Evolutionary conservation across 352 stramenopile species (phyloP), one percentile per base, ranked within the genome.

Genomic region (Globisporangium viniferum): DNA sequence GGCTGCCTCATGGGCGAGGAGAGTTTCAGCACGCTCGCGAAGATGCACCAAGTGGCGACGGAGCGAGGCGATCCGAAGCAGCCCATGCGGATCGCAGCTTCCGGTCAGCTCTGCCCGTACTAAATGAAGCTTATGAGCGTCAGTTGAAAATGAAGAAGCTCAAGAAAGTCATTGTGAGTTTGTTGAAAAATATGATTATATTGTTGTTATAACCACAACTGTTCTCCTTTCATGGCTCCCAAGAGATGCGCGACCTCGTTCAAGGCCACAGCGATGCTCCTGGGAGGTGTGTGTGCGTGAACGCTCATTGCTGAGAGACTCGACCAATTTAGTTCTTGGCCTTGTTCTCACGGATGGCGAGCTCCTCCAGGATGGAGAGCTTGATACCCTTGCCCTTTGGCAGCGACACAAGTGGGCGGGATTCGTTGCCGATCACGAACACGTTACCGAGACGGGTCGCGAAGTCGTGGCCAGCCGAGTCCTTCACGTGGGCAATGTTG

Each of bases 331-430:
- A 91, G 77, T 89, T 88, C 69, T 86, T 82, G 70, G 78, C 76
- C 71, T 81, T 79, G 78, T 92, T 93, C 74, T 93, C 86, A 62
- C 86, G 85, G 57, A 92, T 76, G 67, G 80, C 78, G 58, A 83
- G 83, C 89, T 99, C 92, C 82, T 99, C 95, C 63, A 99, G 78
- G 75, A 99, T 99, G 76, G 84, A 98, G 76, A 99, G 97, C 95
- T 99, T 99, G 84, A 99, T 90, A 79, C 98, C 98, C 89, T 99
- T 98, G 88, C 97, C 97, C 87, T 98, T 98, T 46, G 98, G 97
- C 63, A 99, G 90, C 59, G 95, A 97, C 59, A 99, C 91, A 73
- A 94, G 91, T 69, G 96, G 91, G 48, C 94, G 91, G 63, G 93
- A 88, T 66, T 93, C 87, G 75, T 90, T 91, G 81, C 97, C 97